Evolutionary conservation across 495 filamentous ascomycete genomes (phyloP), one percentile per base, ranked within the genome.

Genomic region (Tetracladium setigerum): DNA sequence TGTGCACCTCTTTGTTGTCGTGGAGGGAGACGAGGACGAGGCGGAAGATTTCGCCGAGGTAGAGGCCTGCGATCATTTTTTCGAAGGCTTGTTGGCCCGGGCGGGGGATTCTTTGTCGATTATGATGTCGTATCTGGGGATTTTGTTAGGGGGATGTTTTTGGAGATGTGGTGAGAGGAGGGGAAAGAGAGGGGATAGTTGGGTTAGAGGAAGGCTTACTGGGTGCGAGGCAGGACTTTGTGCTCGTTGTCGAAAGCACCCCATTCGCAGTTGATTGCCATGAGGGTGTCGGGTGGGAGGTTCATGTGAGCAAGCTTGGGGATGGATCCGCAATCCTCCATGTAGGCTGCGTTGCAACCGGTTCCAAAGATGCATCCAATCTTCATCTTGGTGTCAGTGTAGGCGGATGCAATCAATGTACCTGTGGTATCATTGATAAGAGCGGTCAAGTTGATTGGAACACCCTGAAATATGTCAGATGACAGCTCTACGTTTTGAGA

Each of bases 201-300:
- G 3, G 22, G 22, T 27, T 27, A 7, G 3, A 27, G 41, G 22
- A 7, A 27, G 22, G 22, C 22, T 27, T 27, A 27, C 22, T 79
- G 81, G 17, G 90, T 96, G 30, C 86, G 83, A 13, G 92, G 94
- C 15, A 98, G 82, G 39, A 98, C 84, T 44, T 85, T 72, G 68
- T 91, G 85, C 67, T 98, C 90, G 66, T 96, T 97, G 68, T 98
- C 92, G 62, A 98, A 98, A 41, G 92, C 94, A 40, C 92, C 92
- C 75, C 89, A 98, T 67, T 98, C 92, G 72, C 92, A 98, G 74
- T 98, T 98, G 70, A 98, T 98, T 37, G 90, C 92, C 68, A 98
- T 91, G 39, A 87, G 89, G 62, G 84, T 83, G 46, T 89, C 81
- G 1, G 89, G 77, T 33, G 88, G 86, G n/a, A 98, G 77, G 50